phyloP scores from a whole-genome alignment of 768 basidiomycete genomes.

The Lyophyllum semitale region DNA sequence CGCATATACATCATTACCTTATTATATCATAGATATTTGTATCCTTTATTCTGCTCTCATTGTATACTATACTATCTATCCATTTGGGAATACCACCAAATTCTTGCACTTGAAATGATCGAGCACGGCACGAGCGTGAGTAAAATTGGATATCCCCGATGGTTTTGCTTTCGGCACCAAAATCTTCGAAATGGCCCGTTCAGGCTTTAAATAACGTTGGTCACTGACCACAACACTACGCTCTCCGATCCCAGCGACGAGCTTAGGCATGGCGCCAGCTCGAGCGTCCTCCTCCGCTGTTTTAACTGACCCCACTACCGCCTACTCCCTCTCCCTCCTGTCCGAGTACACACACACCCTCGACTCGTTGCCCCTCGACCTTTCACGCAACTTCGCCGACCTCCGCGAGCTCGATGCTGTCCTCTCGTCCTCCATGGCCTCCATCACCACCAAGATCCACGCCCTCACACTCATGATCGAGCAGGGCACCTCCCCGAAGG shows the following conservation, averaged over 20 bases:
- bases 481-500: slow-evolving; percentile 53
- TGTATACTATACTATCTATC: slow-evolving; percentile 10
- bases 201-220: too few species aligned
- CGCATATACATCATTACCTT: slow-evolving; percentile 1
- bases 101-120: neutral
- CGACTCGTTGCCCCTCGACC: slow-evolving; percentile 90
- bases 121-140: slow-evolving; percentile 16
- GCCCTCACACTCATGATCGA: slow-evolving; percentile 78
- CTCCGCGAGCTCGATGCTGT: slow-evolving; percentile 98
- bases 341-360: slow-evolving; percentile 89
- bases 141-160: slow-evolving; percentile 22
- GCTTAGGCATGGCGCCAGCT: slow-evolving; percentile 36
- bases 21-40: slow-evolving; percentile 17
- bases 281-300: slow-evolving; percentile 23
- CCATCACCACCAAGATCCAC: slow-evolving; percentile 80
- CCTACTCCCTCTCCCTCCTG: slow-evolving; percentile 70
- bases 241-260: slow-evolving; percentile 5
- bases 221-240: slow-evolving; percentile 8
- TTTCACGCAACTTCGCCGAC: slow-evolving; percentile 94
- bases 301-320: slow-evolving; percentile 36
- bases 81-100: neutral
- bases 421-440: slow-evolving; percentile 81
- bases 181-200: slow-evolving; percentile 15
- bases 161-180: slow-evolving; percentile 6
- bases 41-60: slow-evolving; percentile 11